Base-by-base conservation (phyloP, 2,329 filamentous ascomycete species). In the Zasmidium cellare region DNA sequence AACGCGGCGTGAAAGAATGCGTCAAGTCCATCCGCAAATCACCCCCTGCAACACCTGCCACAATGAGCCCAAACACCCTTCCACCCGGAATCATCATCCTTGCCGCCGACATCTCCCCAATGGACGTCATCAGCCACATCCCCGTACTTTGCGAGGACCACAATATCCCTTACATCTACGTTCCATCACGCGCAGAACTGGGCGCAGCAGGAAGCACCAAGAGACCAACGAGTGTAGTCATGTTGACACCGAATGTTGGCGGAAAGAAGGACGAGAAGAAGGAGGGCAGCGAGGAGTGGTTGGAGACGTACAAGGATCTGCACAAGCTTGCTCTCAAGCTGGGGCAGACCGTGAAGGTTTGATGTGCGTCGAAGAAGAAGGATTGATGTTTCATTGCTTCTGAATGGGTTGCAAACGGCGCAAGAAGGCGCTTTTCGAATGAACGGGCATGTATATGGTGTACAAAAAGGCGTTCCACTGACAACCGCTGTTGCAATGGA, bases 11-110 rank as follows among this genome's bases (percentile, higher is more conserved):
- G 66, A 99, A 99, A 80, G 94, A 99, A 80, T 93, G 96, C 73
- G 92, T 97, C 80, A 99, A 99, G 82, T 89, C 92, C 31, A 90
- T 99, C 69, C 92, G 94, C 81, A 97, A 97, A 81, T 93, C 91
- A 14, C 83, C 90, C 57, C 35, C 35, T 9, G 84, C 86, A n/a
- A 83, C 86, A 60, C 83, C 85, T 65, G 80, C 84, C 72, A 80
- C 84, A 53, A 75, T 83, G 49, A 65, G 70, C 55, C 64, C 71
- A 18, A 81, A 87, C 71, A 58, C 59, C 12, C 63, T 68, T 1
- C 87, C 90, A 46, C 84, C 87, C 66, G 84, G 81, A 62, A 84
- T 99, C 66, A 91, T 97, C 70, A 82, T 99, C 75, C 91, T 99
- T 67, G 94, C 94, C 35, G 94, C 91, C 69, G 94, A 99, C 78